Conservation (phyloP, 2,329 filamentous ascomycete species). For the Clonostachys rosea region DNA sequence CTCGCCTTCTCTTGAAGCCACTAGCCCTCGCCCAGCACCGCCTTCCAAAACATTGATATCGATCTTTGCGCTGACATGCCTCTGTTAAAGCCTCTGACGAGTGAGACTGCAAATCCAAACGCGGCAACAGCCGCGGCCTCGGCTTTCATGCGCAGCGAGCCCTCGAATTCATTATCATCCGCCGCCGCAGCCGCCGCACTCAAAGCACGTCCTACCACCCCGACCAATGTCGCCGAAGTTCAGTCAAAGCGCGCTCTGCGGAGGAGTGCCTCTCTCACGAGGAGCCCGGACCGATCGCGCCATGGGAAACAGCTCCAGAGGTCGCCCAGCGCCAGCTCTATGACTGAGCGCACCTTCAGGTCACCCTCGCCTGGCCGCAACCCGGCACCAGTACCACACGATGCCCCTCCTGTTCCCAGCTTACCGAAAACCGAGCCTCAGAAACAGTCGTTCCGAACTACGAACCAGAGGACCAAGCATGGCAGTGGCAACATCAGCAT, state of each 20-base stretch:
- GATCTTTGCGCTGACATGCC: neutral
- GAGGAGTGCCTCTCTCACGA: constrained; percentile 65
- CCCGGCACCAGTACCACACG: constrained; percentile 28
- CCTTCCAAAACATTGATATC: too few relatives aligned
- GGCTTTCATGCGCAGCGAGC: constrained; percentile 69
- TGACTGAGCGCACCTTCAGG: constrained; percentile 86
- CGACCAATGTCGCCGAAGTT: constrained; percentile 74
- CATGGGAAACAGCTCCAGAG: constrained; percentile 51
- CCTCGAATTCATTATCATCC: constrained; percentile 65
- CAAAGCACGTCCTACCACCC: constrained; percentile 70
- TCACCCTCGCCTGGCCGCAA: constrained; percentile 60
- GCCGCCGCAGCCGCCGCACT: constrained; percentile 85
- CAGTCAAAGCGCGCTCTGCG: constrained; percentile 83
- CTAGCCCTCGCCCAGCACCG: too few relatives aligned
- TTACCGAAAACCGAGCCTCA: constrained; percentile 53
- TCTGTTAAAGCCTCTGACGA: constrained; percentile 52
- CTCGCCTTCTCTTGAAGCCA: too few relatives aligned
- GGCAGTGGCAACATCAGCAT: constrained; percentile 38
- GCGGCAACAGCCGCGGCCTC: constrained; percentile 77
- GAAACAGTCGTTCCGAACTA: constrained; percentile 44
- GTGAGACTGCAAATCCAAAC: constrained; percentile 62
- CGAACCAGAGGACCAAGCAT: constrained; percentile 44
- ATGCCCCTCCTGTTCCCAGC: constrained; percentile 70
- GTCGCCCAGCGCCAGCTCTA: constrained; percentile 69
- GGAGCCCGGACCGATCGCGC: constrained; percentile 36